These are phyloP conservation scores for Vitellaria paradoxa DNA, from an alignment of 179 eudicot genomes.

Conservation along the genomic window DNA sequence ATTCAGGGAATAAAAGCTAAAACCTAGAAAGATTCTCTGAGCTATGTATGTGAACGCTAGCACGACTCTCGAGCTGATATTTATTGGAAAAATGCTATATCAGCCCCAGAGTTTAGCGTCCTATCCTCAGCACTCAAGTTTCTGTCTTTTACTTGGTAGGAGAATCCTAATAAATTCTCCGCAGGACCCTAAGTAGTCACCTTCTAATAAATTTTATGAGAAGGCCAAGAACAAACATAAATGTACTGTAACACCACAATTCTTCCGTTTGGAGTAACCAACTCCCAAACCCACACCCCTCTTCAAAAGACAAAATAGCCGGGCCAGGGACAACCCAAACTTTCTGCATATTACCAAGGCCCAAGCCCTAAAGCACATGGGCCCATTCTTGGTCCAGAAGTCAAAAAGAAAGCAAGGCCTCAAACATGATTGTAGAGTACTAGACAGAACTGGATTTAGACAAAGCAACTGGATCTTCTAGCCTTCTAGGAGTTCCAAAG, in stretches of 20 bases:
- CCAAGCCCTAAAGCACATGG: neutral
- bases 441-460: neutral
- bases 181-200: conserved; percentile 11
- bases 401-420: neutral
- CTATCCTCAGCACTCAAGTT: conserved; percentile 15
- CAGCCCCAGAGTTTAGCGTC: conserved; percentile 7
- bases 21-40: conserved; percentile 16
- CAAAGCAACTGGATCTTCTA: no score
- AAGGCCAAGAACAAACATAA: conserved; percentile 1
- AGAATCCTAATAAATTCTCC: conserved; percentile 15
- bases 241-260: neutral
- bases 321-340: conserved; percentile 1
- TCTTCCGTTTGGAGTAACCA: neutral
- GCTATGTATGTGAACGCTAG: neutral
- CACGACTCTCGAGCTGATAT: conserved; percentile 10
- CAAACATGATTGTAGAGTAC: neutral
- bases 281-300: neutral
- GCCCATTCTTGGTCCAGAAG: neutral
- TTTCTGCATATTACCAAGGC: neutral
- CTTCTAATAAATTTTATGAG: neutral
- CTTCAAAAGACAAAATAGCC: neutral
- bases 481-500: no score
- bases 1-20: conserved; percentile 11
- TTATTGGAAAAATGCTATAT: conserved; percentile 11
- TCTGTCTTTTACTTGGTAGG: conserved; percentile 13